Base-by-base conservation (phyloP, 2,329 filamentous ascomycete genomes). In the Cytospora leucostoma region DNA sequence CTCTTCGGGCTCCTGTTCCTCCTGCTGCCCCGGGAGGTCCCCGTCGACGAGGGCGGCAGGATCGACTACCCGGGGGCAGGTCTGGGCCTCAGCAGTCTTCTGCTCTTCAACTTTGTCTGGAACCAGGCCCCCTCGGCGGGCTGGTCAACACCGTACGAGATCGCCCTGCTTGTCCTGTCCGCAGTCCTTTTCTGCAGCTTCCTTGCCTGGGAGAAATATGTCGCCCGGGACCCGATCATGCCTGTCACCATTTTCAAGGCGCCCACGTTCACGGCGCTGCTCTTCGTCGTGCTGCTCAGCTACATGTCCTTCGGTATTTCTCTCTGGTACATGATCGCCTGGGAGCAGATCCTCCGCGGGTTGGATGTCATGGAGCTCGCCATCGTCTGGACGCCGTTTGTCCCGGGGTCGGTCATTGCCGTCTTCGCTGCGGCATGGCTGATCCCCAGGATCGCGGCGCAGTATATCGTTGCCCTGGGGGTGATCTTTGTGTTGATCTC, bases 91-190 rank as follows among this genome's bases (percentile, higher is more conserved):
- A 67, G 70, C 15, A 74, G 75, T 7, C 67, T 83, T n/a, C 70
- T 82, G 1, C 67, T 82, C 0, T 83, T 82, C 62, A 83, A 80
- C 60, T 74, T 84, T n/a, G 76, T 76, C 1, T 83, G 80, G 77
- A 83, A 82, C 58, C 75, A 80, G 74, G 80, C 80, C 4, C 79
- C 80, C 0, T 74, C 75, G 1, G 77, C 74, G 0, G 79, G 80
- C 3, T 83, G 80, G 80, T 66, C 71, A 0, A 73, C 71, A 0
- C 75, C 79, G 0, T 80, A 80, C 67, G 73, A 76, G 10, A 77
- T 80, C 27, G 70, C 69, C 13, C 70, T 77, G 1, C 66, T 83
- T 3, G 67, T 79, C 6, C 47, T 75, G 0, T 76, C 77, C 0
- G 57, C 79, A 0, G 34, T 68, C 0, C 50, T 74, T 2, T 72